Percentiles rank a stretch among this genome's conserved stretches.
Evolutionary conservation across 371 early-diverging fungal species (phyloP).

Genomic region (Syncephalis fuscata): DNA sequence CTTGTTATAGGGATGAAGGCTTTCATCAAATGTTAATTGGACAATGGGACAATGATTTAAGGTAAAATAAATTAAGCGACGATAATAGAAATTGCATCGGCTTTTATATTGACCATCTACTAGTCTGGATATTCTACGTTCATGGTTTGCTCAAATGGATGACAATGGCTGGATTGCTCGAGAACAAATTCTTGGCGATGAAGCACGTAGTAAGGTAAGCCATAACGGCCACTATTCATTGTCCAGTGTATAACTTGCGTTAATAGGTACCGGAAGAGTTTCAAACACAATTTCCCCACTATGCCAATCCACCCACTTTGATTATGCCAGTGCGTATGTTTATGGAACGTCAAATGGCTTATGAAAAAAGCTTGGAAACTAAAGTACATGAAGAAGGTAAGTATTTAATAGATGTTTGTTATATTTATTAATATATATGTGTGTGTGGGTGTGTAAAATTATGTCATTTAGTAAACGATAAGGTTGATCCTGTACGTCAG

Average conservation of each 20-base stretch:
- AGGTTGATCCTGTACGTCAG: neutral
- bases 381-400: too few relatives aligned
- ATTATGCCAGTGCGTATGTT: conserved; percentile 47
- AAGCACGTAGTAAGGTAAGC: conserved; percentile 68
- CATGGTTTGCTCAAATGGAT: conserved; percentile 72
- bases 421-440: too few relatives aligned
- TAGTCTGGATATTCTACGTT: conserved; percentile 57
- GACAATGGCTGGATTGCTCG: conserved; percentile 84
- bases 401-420: too few relatives aligned
- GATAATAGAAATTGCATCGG: too few relatives aligned
- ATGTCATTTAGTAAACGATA: too few relatives aligned
- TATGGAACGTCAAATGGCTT: conserved; percentile 19
- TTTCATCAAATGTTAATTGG: conserved; percentile 80
- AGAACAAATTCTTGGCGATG: conserved; percentile 88
- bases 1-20: conserved; percentile 64
- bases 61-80: conserved; percentile 14
- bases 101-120: neutral
- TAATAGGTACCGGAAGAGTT: conserved; percentile 68
- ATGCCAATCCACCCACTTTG: conserved; percentile 89
- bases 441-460: too few relatives aligned
- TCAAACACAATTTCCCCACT: conserved; percentile 81
- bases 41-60: conserved; percentile 75
- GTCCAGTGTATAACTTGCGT: neutral
- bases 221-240: neutral
- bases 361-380: too few relatives aligned